Evolutionary conservation across 2,329 filamentous ascomycete species (phyloP).

Genomic region (Nemania sp.): DNA sequence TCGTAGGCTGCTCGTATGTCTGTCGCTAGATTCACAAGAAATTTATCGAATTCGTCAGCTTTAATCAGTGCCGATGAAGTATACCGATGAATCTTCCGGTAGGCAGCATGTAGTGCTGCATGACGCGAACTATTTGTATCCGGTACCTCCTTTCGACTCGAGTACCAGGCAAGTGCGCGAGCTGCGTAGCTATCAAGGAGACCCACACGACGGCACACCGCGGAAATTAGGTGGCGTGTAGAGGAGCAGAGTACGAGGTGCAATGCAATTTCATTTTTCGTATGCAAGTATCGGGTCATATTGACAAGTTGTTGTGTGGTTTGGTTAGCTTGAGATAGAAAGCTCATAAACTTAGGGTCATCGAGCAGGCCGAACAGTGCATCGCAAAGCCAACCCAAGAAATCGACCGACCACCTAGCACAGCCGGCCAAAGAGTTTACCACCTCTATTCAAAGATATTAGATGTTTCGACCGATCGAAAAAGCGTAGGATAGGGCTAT

Average conservation of each 20-base stretch:
- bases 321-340: conserved; percentile 56
- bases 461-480: conserved; percentile 16
- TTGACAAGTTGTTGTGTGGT: conserved; percentile 57
- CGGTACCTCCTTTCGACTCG: conserved; percentile 56
- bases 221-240: conserved; percentile 77
- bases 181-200: conserved; percentile 66
- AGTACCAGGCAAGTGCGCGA: conserved; percentile 64
- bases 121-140: conserved; percentile 60
- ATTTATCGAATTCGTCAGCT: conserved; percentile 70
- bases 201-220: conserved; percentile 73
- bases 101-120: conserved; percentile 67
- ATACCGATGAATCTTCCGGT: conserved; percentile 65
- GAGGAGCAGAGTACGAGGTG: conserved; percentile 79
- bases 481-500: conserved; percentile 12
- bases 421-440: conserved; percentile 79
- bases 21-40: conserved; percentile 63
- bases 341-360: conserved; percentile 63
- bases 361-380: conserved; percentile 67
- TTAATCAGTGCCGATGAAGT: conserved; percentile 66
- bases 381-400: conserved; percentile 73
- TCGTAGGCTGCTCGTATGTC: conserved; percentile 66
- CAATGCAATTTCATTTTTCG: conserved; percentile 68
- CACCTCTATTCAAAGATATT: conserved; percentile 65
- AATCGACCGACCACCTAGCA: conserved; percentile 81
- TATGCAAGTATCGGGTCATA: conserved; percentile 64